These are phyloP conservation scores for Skeletonema marinoi DNA, from an alignment of 108 stramenopile genomes.

Conservation along the genomic window DNA sequence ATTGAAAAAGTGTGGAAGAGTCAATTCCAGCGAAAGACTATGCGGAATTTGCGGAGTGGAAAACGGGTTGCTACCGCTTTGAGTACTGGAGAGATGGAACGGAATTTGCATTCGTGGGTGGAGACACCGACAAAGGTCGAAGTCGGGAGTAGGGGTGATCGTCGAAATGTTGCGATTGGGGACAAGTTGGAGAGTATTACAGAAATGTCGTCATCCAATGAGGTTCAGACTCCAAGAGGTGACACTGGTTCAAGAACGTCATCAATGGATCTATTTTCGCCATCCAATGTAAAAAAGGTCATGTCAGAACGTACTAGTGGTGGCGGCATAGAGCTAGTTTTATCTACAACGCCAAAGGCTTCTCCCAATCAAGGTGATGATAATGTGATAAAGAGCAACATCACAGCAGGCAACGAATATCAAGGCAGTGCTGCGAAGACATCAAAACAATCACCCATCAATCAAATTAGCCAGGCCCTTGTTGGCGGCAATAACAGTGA, in stretches of 20 bases:
- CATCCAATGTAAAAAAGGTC: slow-evolving; percentile 44
- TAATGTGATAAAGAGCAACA: neutral
- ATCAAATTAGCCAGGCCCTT: slow-evolving; percentile 34
- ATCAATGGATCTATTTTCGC: slow-evolving; percentile 26
- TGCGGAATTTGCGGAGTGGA: slow-evolving; percentile 30
- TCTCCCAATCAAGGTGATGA: neutral
- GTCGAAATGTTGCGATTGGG: neutral
- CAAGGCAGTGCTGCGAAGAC: neutral
- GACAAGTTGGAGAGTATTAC: slow-evolving; percentile 2
- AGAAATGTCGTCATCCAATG: neutral
- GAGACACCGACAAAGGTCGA: slow-evolving; percentile 36
- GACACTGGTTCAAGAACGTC: neutral
- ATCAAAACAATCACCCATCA: slow-evolving; percentile 3
- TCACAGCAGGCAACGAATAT: neutral
- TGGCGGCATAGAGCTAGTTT: neutral
- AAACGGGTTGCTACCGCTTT: slow-evolving; percentile 28
- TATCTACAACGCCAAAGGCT: neutral
- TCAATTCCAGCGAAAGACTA: slow-evolving; percentile 21
- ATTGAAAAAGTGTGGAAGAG: slow-evolving; percentile 38
- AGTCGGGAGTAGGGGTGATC: slow-evolving; percentile 2
- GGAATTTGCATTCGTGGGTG: slow-evolving; percentile 33
- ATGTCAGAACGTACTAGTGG: slow-evolving; percentile 4
- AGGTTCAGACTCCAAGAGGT: neutral
- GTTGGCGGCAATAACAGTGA: slow-evolving; percentile 16
- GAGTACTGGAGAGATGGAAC: slow-evolving; percentile 22